Base-by-base conservation (phyloP, 208 protist species). In the Acanthamoeba lenticulata region DNA sequence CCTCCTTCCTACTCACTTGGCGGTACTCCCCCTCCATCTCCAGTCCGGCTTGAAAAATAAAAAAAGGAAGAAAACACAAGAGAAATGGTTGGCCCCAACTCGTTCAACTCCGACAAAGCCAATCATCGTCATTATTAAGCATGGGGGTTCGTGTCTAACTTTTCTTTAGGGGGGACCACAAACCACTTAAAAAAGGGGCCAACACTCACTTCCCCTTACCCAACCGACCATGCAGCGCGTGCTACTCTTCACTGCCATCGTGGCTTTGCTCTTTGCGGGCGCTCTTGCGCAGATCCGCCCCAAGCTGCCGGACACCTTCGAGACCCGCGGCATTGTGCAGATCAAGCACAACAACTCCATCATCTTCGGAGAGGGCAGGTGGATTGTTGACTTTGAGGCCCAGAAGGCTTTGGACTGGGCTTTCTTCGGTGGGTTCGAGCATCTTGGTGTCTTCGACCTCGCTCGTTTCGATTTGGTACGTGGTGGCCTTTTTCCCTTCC, bases 381-480 rank as follows among this genome's bases (percentile, higher is more conserved):
- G 74, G 74, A 32, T 85, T 21, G 49, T 47, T 13, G 74, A 85
- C 38, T 55, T 57, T 3, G 42, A 47, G 38, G 74, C 38, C 44
- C 42, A 42, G 5, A 85, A 85, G 74, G 49, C 74, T 17, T 42
- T 85, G 42, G 21, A 85, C 44, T 85, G 74, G 74, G 74, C 74
- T 55, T 27, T n/a, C 44, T 85, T 85, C n/a, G 74, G 74, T 36
- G 74, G 74, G 27, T 85, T 85, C 44, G 74, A 85, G 38, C 74
- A 85, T 42, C 74, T 85, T 24, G 74, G 74, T 29, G 44, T 85
- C 42, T 85, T 57, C 44, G 74, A 85, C 45, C 74, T 85, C 44
- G 74, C 74, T 27, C 49, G 74, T 17, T 85, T 47, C 44, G 74
- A 85, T 42, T 29, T 85, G 17, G 74, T 85, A 38, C 44, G 74